These are phyloP conservation scores for Urtica urens DNA, from an alignment of 306 rosid genomes.

Conservation along the genomic window DNA sequence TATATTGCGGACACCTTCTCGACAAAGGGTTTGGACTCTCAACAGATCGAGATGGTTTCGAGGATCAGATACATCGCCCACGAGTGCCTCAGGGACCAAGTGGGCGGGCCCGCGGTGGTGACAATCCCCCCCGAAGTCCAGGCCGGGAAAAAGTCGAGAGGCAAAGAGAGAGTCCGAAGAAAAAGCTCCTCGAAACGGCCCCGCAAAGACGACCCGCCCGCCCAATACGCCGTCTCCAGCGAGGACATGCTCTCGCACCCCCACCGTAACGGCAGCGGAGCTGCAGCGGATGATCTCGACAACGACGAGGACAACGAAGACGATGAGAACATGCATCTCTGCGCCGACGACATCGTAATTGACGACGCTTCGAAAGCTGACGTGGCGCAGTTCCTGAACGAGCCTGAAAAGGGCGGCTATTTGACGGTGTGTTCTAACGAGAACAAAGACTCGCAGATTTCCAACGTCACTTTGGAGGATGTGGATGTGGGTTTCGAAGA, in stretches of 20 bases:
- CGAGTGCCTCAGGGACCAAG: constrained; percentile 91
- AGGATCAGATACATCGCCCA: constrained; percentile 74
- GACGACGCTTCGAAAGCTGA: constrained; percentile 30
- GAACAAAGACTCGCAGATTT: constrained; percentile 20
- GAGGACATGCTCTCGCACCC: constrained; percentile 72
- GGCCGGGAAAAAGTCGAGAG: constrained; percentile 71
- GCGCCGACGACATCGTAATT: constrained; percentile 42
- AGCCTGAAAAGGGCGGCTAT: constrained; percentile 11
- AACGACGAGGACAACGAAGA: too few relatives aligned
- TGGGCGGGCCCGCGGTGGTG: constrained; percentile 58
- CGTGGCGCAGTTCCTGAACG: constrained; percentile 12
- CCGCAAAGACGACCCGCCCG: constrained; percentile 67
- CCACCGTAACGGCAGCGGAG: constrained; percentile 43
- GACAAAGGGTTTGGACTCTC: constrained; percentile 72
- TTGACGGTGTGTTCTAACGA: constrained; percentile 20
- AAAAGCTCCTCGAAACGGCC: constrained; percentile 59
- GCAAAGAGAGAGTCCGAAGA: constrained; percentile 95
- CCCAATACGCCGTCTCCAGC: constrained; percentile 42
- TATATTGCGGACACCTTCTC: constrained; percentile 84
- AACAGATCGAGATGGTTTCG: constrained; percentile 70
- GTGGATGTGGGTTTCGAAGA: constrained; percentile 18
- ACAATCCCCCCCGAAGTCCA: constrained; percentile 47
- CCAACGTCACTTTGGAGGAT: constrained; percentile 19
- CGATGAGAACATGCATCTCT: constrained; percentile 39
- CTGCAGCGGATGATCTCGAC: constrained; percentile 42